Evolutionary conservation across 495 filamentous ascomycete species (phyloP).

Genomic region (Mycothermus thermophilus): DNA sequence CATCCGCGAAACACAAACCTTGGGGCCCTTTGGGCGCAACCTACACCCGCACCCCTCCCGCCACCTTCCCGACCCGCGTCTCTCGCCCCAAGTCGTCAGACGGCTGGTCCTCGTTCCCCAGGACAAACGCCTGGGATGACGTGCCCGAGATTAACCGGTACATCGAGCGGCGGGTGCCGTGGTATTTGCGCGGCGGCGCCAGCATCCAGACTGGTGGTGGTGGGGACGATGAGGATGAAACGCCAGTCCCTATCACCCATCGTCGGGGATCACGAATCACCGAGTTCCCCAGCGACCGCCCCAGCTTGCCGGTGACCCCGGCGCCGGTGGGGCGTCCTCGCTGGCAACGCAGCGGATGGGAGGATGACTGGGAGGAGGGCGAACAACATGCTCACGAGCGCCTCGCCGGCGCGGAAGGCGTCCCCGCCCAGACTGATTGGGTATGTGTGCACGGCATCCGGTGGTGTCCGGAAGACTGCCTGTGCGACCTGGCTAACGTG

Average conservation of each 20-base stretch:
- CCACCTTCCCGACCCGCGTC: slow-evolving; percentile 9
- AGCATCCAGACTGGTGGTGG: slow-evolving; percentile 2
- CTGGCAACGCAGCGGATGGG: slow-evolving; percentile 23
- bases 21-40: not conserved
- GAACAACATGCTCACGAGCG: slow-evolving; percentile 1
- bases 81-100: slow-evolving; percentile 33
- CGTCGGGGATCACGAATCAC: slow-evolving; percentile 44
- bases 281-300: slow-evolving; percentile 76
- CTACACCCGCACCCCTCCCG: not conserved
- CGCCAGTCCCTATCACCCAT: too few species aligned
- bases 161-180: slow-evolving; percentile 36
- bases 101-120: slow-evolving; percentile 47
- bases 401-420: slow-evolving; percentile 61
- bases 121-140: slow-evolving; percentile 79
- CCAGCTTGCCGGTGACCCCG: slow-evolving; percentile 82
- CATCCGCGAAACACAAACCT: slow-evolving; percentile 26
- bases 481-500: slow-evolving; percentile 46
- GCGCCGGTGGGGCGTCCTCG: slow-evolving; percentile 47
- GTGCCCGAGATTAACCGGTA: slow-evolving; percentile 71
- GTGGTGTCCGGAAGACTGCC: slow-evolving; percentile 38
- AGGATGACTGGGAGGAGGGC: slow-evolving; percentile 29
- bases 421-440: slow-evolving; percentile 77
- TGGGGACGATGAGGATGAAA: slow-evolving; percentile 2
- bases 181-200: too few species aligned
- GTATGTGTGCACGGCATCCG: slow-evolving; percentile 54